These are phyloP conservation scores for Fusarium piperis DNA, from an alignment of 2,329 filamentous ascomycete genomes.

Conservation along the genomic window DNA sequence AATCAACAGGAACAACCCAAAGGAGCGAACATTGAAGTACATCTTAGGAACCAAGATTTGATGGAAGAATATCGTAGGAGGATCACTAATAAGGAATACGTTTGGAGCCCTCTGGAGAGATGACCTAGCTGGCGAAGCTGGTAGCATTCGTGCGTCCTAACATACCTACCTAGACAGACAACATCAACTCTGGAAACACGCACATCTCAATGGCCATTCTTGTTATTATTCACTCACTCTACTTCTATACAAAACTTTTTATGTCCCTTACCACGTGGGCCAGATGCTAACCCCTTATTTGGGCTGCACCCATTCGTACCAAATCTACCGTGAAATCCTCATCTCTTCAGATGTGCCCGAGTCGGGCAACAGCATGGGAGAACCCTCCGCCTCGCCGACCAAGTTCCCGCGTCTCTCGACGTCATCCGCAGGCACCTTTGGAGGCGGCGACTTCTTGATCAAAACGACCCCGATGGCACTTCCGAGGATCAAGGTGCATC, in stretches of 20 bases:
- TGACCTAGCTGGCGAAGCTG: not conserved
- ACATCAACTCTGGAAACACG: not conserved
- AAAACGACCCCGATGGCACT: conserved; percentile 63
- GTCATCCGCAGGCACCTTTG: conserved; percentile 42
- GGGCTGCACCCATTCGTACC: not conserved
- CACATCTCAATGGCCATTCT: not conserved
- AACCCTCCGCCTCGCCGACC: conserved; percentile 47
- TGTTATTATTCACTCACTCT: not conserved
- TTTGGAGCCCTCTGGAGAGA: no score
- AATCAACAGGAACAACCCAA: not conserved
- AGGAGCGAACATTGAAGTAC: not conserved
- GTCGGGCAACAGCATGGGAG: conserved; percentile 53
- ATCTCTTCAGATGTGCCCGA: conserved; percentile 40
- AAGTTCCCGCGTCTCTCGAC: conserved; percentile 47
- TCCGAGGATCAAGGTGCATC: conserved; percentile 63
- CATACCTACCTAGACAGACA: not conserved
- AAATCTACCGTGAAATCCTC: conserved; percentile 21
- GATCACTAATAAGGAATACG: not conserved
- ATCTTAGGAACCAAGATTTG: not conserved
- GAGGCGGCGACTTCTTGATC: conserved; percentile 51
- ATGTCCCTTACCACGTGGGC: not conserved
- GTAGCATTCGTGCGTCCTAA: not conserved
- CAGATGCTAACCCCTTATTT: not conserved
- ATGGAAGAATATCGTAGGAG: not conserved
- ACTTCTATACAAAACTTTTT: not conserved